Conservation (phyloP, 176 grass and related monocot species). For the Bolboschoenus planiculmis region DNA sequence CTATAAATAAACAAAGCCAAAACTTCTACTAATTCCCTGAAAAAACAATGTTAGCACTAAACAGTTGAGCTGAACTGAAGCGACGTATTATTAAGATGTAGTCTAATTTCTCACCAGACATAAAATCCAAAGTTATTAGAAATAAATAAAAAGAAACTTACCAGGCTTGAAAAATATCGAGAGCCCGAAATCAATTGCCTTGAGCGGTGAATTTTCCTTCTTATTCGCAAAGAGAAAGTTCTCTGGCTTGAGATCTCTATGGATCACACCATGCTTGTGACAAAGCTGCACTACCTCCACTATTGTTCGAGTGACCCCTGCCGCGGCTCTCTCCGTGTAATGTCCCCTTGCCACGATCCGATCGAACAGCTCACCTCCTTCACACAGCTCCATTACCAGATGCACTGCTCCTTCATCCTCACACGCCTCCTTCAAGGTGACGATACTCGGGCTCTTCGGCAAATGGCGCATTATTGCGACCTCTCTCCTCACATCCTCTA, state of each 20-base stretch:
- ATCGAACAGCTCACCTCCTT: conserved; percentile 99
- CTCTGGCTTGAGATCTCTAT: conserved; percentile 93
- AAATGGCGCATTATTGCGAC: conserved; percentile 97
- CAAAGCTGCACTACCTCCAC: conserved; percentile 98
- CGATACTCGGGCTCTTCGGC: conserved; percentile 68
- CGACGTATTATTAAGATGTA: neutral
- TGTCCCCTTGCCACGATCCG: conserved; percentile 90
- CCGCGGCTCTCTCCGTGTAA: conserved; percentile 92
- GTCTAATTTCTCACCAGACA: neutral
- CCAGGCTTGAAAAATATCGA: conserved; percentile 99
- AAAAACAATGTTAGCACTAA: neutral
- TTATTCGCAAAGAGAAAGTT: conserved; percentile 96
- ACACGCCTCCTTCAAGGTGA: conserved; percentile 69
- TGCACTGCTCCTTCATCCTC: conserved; percentile 96
- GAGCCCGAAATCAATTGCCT: conserved; percentile 93
- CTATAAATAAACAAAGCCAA: conserved; percentile 7
- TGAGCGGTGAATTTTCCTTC: conserved; percentile 95
- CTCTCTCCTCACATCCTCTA: conserved; percentile 98
- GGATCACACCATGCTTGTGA: conserved; percentile 92
- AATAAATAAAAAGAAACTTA: conserved; percentile 11
- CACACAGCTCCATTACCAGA: conserved; percentile 99
- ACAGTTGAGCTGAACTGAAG: neutral
- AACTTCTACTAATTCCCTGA: neutral
- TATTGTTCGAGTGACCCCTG: conserved; percentile 66
- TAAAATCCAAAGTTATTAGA: conserved; percentile 10